Evolutionary conservation across 1,139 yeast genomes (phyloP).

Genomic region (Insectozyma bohioensis): DNA sequence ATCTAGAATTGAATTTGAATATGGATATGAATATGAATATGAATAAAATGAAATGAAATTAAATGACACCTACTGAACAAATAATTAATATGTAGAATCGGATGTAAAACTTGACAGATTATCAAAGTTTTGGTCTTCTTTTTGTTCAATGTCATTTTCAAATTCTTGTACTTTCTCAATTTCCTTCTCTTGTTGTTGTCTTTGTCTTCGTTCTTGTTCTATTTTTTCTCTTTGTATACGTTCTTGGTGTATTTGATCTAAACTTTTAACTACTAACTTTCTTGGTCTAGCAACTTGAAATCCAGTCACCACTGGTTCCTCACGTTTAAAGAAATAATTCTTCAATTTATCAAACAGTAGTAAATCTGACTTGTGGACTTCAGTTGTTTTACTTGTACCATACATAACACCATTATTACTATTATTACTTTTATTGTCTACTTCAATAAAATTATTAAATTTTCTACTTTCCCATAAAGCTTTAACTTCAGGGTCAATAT

Average conservation of each 20-base stretch:
- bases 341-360: too few species aligned
- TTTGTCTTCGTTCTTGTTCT: neutral
- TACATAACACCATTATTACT: neutral
- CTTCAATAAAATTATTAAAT: slow-evolving; percentile 5
- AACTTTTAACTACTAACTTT: slow-evolving; percentile 31
- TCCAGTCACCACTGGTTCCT: slow-evolving; percentile 20
- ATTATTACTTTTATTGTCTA: neutral
- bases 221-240: slow-evolving; percentile 8
- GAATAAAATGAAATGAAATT: too few species aligned
- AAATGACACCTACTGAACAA: too few species aligned
- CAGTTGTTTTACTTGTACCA: neutral
- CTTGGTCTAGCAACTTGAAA: slow-evolving; percentile 48
- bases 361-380: too few species aligned
- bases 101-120: too few species aligned
- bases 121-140: too few species aligned
- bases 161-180: neutral
- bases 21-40: too few species aligned
- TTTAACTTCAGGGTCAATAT: slow-evolving; percentile 51
- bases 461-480: slow-evolving; percentile 50
- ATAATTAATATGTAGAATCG: too few species aligned
- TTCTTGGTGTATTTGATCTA: slow-evolving; percentile 11
- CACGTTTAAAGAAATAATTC: too few species aligned
- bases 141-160: too few species aligned
- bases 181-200: slow-evolving; percentile 2
- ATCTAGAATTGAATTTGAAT: neutral